Evolutionary conservation across 768 basidiomycete genomes (phyloP), one percentile per base, ranked within the genome.

Genomic region (Tulasnella sp.): DNA sequence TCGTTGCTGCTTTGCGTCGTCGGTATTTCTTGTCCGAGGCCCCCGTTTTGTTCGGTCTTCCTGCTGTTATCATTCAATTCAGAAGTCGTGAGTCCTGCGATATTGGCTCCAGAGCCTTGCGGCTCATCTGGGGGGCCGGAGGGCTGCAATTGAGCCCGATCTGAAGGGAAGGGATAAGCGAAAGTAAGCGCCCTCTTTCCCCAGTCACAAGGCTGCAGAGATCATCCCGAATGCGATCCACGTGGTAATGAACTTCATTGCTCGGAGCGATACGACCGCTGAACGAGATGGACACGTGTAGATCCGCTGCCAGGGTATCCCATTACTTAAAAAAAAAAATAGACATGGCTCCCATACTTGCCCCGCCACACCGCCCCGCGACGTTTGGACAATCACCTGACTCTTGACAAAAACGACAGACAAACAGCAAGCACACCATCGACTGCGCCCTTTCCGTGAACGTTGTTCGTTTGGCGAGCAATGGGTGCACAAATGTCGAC

Each of bases 401-500:
- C 42, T 17, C 42, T 42, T 6, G 42, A 42, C 42, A 17, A 42
- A 42, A 12, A 42, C 17, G 42, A 42, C 42, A 42, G 3, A 11
- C 42, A 6, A 14, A 40, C 39, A 5, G 12, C 39, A 6, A 39
- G 6, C 39, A 42, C 49, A 49, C 49, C 49, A 22, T 1, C 49
- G 11, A 1, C 19, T 2, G 40, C 17, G 11, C 19, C 49, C 22
- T 49, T 1, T n/a, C 4, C 37, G 37, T 67, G 22, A 42, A 6
- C 39, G 42, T 45, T 12, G 4, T n/a, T 49, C n/a, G 5, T n/a
- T 49, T 49, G 8, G 12, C 15, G 6, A 19, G 39, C 29, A 22
- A 78, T 78, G 77, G 77, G 77, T 34, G 77, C 69, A n/a, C 72
- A 77, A 40, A 67, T 78, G 38, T 79, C 78, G 29, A 71, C 58